Conservation (phyloP, 306 rosid genomes). For the Castanospermum australe region DNA sequence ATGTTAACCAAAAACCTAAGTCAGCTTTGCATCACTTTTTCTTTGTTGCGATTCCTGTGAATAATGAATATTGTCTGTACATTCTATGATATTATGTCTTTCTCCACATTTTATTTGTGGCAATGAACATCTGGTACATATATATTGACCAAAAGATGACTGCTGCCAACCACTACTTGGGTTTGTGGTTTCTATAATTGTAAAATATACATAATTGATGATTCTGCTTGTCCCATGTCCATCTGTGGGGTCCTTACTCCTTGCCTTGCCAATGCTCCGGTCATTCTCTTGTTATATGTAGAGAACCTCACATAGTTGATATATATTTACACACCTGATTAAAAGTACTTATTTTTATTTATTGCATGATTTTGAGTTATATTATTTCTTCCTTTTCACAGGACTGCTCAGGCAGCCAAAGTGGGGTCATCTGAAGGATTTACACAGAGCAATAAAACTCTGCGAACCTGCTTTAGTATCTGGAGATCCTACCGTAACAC, state of each 20-base stretch:
- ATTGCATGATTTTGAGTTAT: slow-evolving; percentile 15
- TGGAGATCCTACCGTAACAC: slow-evolving; percentile 61
- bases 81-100: background rate
- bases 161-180: background rate
- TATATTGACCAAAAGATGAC: slow-evolving; percentile 13
- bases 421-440: slow-evolving; percentile 98
- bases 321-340: background rate
- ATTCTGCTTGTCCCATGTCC: background rate
- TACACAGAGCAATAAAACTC: slow-evolving; percentile 89
- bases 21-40: background rate
- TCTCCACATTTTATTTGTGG: background rate
- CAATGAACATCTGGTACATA: background rate
- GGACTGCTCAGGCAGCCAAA: slow-evolving; percentile 85
- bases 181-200: background rate
- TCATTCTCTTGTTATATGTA: background rate
- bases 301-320: background rate
- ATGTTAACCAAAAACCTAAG: background rate
- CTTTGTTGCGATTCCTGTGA: background rate
- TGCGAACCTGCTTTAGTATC: slow-evolving; percentile 92
- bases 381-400: slow-evolving; percentile 32
- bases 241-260: background rate
- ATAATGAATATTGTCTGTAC: background rate
- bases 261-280: background rate
- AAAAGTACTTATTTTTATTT: background rate
- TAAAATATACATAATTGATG: background rate